A percentile compares a stretch with the other conserved stretches of the same genome.
These are phyloP conservation scores for Pleurotus platypus DNA, from an alignment of 768 basidiomycete species.

Conservation along the genomic window DNA sequence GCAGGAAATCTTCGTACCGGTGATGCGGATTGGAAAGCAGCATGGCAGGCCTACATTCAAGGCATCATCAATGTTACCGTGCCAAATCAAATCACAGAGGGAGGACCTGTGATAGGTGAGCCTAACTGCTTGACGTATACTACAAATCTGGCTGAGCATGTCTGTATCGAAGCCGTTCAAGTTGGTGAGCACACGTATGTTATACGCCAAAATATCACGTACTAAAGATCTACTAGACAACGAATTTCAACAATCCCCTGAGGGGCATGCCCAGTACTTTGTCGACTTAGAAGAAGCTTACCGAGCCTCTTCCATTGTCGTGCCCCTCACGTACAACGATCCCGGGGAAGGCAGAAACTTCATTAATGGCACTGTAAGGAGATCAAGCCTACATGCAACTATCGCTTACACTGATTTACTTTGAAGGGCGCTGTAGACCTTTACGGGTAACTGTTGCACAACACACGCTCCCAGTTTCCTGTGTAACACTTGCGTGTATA, in stretches of 20 bases:
- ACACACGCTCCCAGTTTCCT: neutral
- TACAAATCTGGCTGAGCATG: neutral
- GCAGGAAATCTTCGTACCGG: constrained; percentile 65
- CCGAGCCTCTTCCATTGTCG: constrained; percentile 53
- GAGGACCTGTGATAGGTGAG: constrained; percentile 74
- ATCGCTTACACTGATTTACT: neutral
- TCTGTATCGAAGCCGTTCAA: constrained; percentile 42
- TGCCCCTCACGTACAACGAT: constrained; percentile 77
- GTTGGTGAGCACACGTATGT: constrained; percentile 32
- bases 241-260: constrained; percentile 58
- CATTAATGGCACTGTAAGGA: constrained; percentile 63
- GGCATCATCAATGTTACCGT: constrained; percentile 57
- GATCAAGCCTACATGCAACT: neutral
- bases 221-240: constrained; percentile 44
- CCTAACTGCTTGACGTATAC: neutral
- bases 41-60: constrained; percentile 75
- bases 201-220: neutral
- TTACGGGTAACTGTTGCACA: constrained; percentile 47
- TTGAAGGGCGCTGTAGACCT: constrained; percentile 75
- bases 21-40: constrained; percentile 61
- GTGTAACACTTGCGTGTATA: neutral
- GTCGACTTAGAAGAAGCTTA: constrained; percentile 55
- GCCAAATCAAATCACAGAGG: constrained; percentile 64
- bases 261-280: constrained; percentile 54
- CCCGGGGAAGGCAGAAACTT: constrained; percentile 55